These are phyloP conservation scores for Vigna angularis DNA, from an alignment of 306 rosid species.

Conservation along the genomic window DNA sequence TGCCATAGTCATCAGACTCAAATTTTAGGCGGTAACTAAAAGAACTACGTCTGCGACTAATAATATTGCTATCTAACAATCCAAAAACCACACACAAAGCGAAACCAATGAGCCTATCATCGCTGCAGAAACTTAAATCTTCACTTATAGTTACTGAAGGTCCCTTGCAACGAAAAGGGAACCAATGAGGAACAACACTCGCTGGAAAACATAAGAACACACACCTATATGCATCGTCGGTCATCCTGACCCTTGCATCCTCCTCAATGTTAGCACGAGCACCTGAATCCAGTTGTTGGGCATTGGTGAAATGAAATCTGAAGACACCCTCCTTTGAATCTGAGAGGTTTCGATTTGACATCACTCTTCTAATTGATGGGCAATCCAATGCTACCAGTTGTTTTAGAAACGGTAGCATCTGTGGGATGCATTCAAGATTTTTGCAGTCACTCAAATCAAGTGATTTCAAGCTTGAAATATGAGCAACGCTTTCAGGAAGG, in stretches of 20 bases:
- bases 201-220: constrained; percentile 46
- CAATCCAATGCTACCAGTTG: constrained; percentile 41
- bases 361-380: constrained; percentile 28
- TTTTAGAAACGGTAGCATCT: too few species aligned
- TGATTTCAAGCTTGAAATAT: constrained; percentile 42
- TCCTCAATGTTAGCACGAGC: constrained; percentile 6
- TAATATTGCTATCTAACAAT: too few species aligned
- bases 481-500: constrained; percentile 40
- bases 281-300: constrained; percentile 35
- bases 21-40: too few species aligned
- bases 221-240: constrained; percentile 8
- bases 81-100: too few species aligned
- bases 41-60: too few species aligned
- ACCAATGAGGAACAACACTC: constrained; percentile 42
- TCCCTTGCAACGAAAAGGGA: constrained; percentile 21
- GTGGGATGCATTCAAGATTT: constrained; percentile 42
- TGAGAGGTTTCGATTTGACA: background rate
- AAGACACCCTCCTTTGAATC: constrained; percentile 4
- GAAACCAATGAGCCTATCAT: too few species aligned
- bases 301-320: constrained; percentile 40
- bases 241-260: constrained; percentile 31
- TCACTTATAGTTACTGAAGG: background rate
- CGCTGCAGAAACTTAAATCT: too few species aligned
- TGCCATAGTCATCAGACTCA: too few species aligned
- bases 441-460: constrained; percentile 43